These are phyloP conservation scores for Limtongia smithiae DNA, from an alignment of 805 yeast species.

Conservation along the genomic window DNA sequence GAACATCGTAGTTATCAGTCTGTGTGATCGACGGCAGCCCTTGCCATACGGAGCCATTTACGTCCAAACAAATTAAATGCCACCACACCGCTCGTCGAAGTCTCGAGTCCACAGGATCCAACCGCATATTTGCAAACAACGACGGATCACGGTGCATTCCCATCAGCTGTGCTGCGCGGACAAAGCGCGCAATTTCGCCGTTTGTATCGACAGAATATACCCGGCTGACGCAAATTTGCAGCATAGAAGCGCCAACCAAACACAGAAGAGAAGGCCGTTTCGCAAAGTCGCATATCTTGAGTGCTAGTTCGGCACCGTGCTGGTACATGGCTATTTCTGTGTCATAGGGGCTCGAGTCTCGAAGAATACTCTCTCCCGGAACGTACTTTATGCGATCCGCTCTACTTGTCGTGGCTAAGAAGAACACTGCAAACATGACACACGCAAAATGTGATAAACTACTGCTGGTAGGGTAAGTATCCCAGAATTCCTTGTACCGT, in stretches of 20 bases:
- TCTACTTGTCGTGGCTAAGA: slow-evolving; percentile 11
- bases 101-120: not conserved
- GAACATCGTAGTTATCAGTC: slow-evolving; percentile 9
- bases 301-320: slow-evolving; percentile 10
- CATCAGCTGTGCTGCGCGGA: slow-evolving; percentile 24
- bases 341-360: slow-evolving; percentile 1
- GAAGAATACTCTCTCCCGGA: slow-evolving; percentile 1
- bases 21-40: slow-evolving; percentile 18
- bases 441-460: slow-evolving; percentile 5
- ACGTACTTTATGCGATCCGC: slow-evolving; percentile 10
- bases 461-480: not conserved
- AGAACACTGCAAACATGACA: slow-evolving; percentile 10
- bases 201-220: slow-evolving; percentile 8
- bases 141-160: slow-evolving; percentile 26
- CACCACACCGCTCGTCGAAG: slow-evolving; percentile 19
- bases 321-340: slow-evolving; percentile 4
- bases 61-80: slow-evolving; percentile 18
- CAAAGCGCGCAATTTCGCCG: slow-evolving; percentile 12
- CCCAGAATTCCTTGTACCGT: slow-evolving; percentile 16
- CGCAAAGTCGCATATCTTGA: slow-evolving; percentile 15
- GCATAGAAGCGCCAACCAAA: slow-evolving; percentile 10
- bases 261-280: slow-evolving; percentile 14
- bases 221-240: slow-evolving; percentile 11
- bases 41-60: slow-evolving; percentile 13
- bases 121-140: slow-evolving; percentile 4